phyloP scores from a whole-genome alignment of 495 filamentous ascomycete species.

The Aspergillus affinis region DNA sequence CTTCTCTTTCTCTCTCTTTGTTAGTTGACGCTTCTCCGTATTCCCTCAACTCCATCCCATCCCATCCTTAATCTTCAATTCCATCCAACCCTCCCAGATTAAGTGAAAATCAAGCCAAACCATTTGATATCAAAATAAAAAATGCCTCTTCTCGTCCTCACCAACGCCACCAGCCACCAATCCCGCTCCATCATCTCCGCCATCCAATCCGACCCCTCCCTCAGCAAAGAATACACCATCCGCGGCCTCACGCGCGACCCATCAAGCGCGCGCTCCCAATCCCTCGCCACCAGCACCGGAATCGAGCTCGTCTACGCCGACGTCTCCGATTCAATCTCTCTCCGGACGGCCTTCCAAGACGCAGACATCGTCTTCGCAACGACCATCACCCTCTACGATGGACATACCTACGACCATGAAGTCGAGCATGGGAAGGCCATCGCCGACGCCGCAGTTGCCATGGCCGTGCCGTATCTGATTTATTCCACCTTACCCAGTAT shows the following conservation, averaged over 20 bases:
- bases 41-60: too few species aligned
- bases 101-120: neutral
- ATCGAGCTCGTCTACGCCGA: neutral
- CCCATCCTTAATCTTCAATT: too few species aligned
- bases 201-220: neutral
- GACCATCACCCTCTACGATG: neutral
- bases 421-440: neutral
- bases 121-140: neutral
- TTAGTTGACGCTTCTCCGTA: too few species aligned
- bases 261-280: neutral
- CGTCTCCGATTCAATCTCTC: neutral
- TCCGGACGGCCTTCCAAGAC: neutral
- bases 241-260: neutral
- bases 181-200: neutral
- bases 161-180: neutral
- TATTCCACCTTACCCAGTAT: neutral
- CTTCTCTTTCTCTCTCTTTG: too few species aligned
- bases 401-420: neutral
- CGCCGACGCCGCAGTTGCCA: neutral
- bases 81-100: neutral
- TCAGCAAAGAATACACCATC: neutral
- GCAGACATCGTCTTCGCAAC: neutral
- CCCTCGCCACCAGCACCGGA: too few species aligned
- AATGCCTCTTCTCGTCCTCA: neutral
- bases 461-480: neutral